Conservation (phyloP, 805 yeast species). For the Kodamaea laetipori region DNA sequence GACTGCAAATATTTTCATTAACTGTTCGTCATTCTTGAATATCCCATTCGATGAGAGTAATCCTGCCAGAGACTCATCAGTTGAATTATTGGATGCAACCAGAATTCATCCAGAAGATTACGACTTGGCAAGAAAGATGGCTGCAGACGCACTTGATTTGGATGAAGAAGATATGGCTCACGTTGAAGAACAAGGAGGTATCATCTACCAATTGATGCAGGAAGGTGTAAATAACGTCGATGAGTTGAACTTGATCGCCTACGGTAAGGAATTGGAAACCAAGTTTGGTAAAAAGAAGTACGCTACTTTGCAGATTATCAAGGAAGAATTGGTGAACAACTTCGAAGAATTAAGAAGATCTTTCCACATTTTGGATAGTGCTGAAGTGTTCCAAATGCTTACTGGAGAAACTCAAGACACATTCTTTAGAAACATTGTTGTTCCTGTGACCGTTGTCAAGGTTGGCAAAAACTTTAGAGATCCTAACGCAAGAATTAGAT, state of each 20-base stretch:
- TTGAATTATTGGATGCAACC: slow-evolving; percentile 88
- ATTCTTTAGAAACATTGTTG: slow-evolving; percentile 66
- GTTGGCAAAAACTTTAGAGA: slow-evolving; percentile 66
- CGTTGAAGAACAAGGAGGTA: slow-evolving; percentile 78
- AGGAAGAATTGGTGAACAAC: slow-evolving; percentile 83
- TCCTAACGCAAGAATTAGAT: slow-evolving; percentile 45
- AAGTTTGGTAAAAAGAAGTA: slow-evolving; percentile 72
- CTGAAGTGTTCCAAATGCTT: slow-evolving; percentile 81
- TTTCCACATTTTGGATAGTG: slow-evolving; percentile 62
- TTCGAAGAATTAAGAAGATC: slow-evolving; percentile 82
- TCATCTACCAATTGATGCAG: slow-evolving; percentile 68
- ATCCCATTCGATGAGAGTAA: slow-evolving; percentile 66
- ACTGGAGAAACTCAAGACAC: slow-evolving; percentile 82
- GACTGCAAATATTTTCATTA: slow-evolving; percentile 80
- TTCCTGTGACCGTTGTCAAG: slow-evolving; percentile 72
- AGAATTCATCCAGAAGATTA: slow-evolving; percentile 98
- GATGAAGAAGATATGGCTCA: slow-evolving; percentile 92
- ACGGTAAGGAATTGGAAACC: slow-evolving; percentile 82
- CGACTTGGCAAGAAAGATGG: slow-evolving; percentile 94
- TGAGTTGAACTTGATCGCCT: slow-evolving; percentile 85
- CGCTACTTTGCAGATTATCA: slow-evolving; percentile 79
- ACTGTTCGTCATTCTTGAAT: slow-evolving; percentile 86
- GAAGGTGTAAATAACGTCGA: slow-evolving; percentile 77
- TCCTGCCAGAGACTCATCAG: slow-evolving; percentile 56
- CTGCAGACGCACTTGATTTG: slow-evolving; percentile 94